A percentile compares a stretch with the other conserved stretches of the same genome.
Conservation (phyloP, 116 monocot species). For the Papilionanthe hybrid region DNA sequence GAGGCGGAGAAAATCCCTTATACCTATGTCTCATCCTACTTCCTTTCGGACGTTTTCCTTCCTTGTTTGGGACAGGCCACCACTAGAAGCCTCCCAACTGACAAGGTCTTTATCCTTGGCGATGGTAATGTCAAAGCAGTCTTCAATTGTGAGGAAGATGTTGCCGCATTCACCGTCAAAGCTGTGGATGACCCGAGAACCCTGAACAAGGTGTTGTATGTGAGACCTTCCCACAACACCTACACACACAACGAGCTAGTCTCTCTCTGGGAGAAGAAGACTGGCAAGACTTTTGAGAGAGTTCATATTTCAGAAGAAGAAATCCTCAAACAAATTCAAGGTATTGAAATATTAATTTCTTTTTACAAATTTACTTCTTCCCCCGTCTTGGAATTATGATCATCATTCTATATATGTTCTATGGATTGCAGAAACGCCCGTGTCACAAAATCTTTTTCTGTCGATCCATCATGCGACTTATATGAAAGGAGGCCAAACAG, state of each 20-base stretch:
- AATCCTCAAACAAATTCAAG: constrained; percentile 35
- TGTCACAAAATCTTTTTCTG: constrained; percentile 24
- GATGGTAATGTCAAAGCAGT: constrained; percentile 44
- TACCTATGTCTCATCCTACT: constrained; percentile 25
- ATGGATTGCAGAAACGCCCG: constrained; percentile 35
- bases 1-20: constrained; percentile 26
- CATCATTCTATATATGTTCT: too few relatives aligned
- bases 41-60: constrained; percentile 33
- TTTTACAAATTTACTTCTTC: too few relatives aligned
- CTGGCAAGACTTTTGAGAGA: constrained; percentile 39
- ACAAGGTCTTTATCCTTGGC: constrained; percentile 35
- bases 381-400: too few relatives aligned
- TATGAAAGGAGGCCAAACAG: constrained; percentile 50
- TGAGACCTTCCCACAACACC: constrained; percentile 35
- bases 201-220: constrained; percentile 36
- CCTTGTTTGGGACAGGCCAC: constrained; percentile 26
- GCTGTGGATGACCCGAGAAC: constrained; percentile 46
- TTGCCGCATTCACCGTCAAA: constrained; percentile 37
- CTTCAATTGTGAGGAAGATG: constrained; percentile 31
- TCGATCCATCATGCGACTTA: constrained; percentile 28
- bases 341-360: too few relatives aligned
- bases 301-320: constrained; percentile 32
- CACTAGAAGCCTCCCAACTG: constrained; percentile 13
- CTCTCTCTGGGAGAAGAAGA: constrained; percentile 42
- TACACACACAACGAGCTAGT: constrained; percentile 39